A percentile compares a stretch with the other conserved stretches of the same genome.
phyloP scores from a whole-genome alignment of 805 yeast genomes.

The Wickerhamiella qilinensis region DNA sequence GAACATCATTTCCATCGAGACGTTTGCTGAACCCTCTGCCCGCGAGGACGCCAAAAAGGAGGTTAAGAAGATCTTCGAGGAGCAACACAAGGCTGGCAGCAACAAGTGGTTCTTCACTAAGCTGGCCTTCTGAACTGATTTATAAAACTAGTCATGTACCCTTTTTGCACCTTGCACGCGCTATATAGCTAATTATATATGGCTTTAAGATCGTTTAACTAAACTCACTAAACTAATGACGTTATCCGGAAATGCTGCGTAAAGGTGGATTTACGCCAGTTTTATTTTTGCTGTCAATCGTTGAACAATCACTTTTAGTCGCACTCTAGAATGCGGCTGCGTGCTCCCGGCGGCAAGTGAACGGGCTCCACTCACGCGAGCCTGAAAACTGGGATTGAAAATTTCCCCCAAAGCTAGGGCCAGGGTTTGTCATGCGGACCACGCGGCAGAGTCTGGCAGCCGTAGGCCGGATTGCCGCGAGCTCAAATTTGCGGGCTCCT shows the following conservation, averaged over 20 bases:
- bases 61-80: conserved; percentile 98
- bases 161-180: not conserved
- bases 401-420: no score
- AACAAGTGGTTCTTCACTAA: conserved; percentile 99
- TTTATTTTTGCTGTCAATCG: no score
- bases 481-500: conserved; percentile 12
- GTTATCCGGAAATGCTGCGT: no score
- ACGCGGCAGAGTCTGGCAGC: not conserved
- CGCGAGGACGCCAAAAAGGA: conserved; percentile 98
- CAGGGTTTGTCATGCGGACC: not conserved
- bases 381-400: no score
- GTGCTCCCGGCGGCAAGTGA: no score
- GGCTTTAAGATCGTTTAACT: not conserved
- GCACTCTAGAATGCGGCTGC: no score
- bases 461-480: not conserved
- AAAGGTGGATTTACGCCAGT: no score
- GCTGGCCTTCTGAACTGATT: conserved; percentile 60
- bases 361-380: no score
- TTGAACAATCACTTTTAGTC: no score
- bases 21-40: conserved; percentile 95
- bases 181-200: not conserved
- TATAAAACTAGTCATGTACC: conserved; percentile 7
- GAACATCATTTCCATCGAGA: conserved; percentile 77
- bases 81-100: conserved; percentile 97
- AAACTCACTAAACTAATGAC: not conserved